Evolutionary conservation across 1,139 yeast genomes (phyloP), one percentile per base, ranked within the genome.

Genomic region (Geotrichum reessii): DNA sequence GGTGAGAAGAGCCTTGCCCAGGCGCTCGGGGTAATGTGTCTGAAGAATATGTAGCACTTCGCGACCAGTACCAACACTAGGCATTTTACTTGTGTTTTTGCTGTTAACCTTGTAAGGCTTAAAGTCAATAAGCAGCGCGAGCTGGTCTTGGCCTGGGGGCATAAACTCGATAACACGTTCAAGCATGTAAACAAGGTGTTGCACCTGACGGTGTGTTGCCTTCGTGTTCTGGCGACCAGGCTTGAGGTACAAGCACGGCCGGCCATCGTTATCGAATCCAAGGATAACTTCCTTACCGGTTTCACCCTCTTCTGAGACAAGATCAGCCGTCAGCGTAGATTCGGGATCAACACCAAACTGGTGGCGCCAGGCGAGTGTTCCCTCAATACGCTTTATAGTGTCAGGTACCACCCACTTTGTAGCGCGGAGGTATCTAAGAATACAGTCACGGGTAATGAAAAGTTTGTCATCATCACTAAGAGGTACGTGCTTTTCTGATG

Each of bases 181-280:
- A 64, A 93, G 78, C 90, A 87, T 87, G 75, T 80, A 93, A 8
- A 93, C 98, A 67, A 93, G 77, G 71, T 90, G 96, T 72, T 93
- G 95, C 9, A 93, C 96, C 70, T 93, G 99, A 66, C 87, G 81
- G 59, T 86, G 85, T 1, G 95, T 83, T 3, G 93, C 82, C 66
- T 88, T 83, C 14, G 99, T 93, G 73, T 93, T 93, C 71, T 93
- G 98, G 69, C 95, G 83, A 17, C 97, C 98, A 5, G 95, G 95
- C 69, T 90, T 84, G 67, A 93, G 78, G 69, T 90, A 92, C 50
- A 93, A 76, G 67, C 97, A 90, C 1, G 99, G 98, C 67, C 99
- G 80, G 60, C 86, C 82, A 66, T 87, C 92, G 65, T 86, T 85
- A 70, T 93, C 99, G 69, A 80, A 93, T 11, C 99, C 99, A 47